These are phyloP conservation scores for Castanospermum australe DNA, from an alignment of 306 rosid species.

Conservation along the genomic window DNA sequence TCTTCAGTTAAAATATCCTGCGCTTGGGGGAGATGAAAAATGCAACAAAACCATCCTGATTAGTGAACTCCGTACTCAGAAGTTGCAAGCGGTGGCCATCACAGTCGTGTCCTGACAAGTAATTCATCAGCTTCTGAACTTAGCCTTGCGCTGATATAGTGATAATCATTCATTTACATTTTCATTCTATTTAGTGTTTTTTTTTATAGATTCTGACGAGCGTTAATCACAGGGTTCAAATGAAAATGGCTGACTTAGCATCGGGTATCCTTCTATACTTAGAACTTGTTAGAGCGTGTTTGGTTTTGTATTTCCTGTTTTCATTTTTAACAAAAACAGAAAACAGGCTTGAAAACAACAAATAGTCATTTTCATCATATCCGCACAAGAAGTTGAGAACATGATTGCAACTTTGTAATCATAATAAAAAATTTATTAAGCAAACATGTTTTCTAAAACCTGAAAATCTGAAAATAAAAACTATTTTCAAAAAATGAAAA, in stretches of 20 bases:
- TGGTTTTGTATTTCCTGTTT: too few relatives aligned
- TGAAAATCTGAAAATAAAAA: too few relatives aligned
- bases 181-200: constrained; percentile 3
- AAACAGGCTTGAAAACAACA: too few relatives aligned
- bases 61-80: constrained; percentile 38
- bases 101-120: constrained; percentile 57
- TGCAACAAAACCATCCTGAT: constrained; percentile 37
- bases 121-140: constrained; percentile 27
- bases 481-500: too few relatives aligned
- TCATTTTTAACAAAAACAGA: too few relatives aligned
- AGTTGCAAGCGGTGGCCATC: constrained; percentile 33
- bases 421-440: too few relatives aligned
- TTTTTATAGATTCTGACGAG: background rate
- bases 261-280: constrained; percentile 1
- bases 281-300: background rate
- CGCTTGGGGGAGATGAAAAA: constrained; percentile 33
- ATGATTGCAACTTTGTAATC: too few relatives aligned
- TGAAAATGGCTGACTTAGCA: background rate
- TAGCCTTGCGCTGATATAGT: background rate
- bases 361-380: too few relatives aligned
- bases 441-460: too few relatives aligned
- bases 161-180: background rate
- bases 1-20: constrained; percentile 31
- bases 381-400: too few relatives aligned
- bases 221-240: background rate